Evolutionary conservation across 2,329 filamentous ascomycete genomes (phyloP).

Genomic region (Phyllosticta citribraziliensis): DNA sequence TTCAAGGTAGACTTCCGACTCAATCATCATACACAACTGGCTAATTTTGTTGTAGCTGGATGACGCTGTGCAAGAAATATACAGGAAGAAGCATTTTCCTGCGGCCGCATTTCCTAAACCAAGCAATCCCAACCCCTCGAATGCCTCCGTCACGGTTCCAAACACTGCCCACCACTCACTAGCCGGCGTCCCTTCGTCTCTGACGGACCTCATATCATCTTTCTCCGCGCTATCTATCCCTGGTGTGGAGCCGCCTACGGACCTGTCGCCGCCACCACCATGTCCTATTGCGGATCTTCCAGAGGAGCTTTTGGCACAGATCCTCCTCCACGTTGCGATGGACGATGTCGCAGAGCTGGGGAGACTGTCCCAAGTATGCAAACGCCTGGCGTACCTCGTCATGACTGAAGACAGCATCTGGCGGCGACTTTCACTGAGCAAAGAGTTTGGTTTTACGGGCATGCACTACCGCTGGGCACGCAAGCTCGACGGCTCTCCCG

Average conservation of each 20-base stretch:
- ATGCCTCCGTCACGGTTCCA: slow-evolving; percentile 42
- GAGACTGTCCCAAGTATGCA: slow-evolving; percentile 72
- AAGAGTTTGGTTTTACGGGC: slow-evolving; percentile 64
- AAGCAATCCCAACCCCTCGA: slow-evolving; percentile 40
- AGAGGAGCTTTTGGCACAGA: slow-evolving; percentile 73
- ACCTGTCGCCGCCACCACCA: slow-evolving; percentile 62
- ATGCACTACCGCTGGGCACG: slow-evolving; percentile 76
- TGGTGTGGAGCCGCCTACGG: slow-evolving; percentile 55
- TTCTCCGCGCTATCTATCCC: slow-evolving; percentile 65
- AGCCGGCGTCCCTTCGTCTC: slow-evolving; percentile 44
- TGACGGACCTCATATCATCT: slow-evolving; percentile 62
- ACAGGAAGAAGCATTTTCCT: slow-evolving; percentile 87
- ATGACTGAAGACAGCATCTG: slow-evolving; percentile 78
- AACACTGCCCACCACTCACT: slow-evolving; percentile 49
- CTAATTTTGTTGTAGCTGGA: slow-evolving; percentile 56
- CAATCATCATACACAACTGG: slow-evolving; percentile 10
- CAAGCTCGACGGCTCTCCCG: slow-evolving; percentile 43
- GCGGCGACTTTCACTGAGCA: slow-evolving; percentile 62
- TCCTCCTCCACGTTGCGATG: slow-evolving; percentile 62
- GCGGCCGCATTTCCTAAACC: slow-evolving; percentile 41
- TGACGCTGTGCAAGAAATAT: slow-evolving; percentile 69
- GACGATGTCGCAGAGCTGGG: slow-evolving; percentile 67
- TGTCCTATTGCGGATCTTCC: slow-evolving; percentile 72
- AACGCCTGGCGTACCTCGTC: slow-evolving; percentile 75
- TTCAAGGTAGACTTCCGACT: slow-evolving; percentile 55